phyloP scores from a whole-genome alignment of 345 rosid genomes.

The Viola odorata region DNA sequence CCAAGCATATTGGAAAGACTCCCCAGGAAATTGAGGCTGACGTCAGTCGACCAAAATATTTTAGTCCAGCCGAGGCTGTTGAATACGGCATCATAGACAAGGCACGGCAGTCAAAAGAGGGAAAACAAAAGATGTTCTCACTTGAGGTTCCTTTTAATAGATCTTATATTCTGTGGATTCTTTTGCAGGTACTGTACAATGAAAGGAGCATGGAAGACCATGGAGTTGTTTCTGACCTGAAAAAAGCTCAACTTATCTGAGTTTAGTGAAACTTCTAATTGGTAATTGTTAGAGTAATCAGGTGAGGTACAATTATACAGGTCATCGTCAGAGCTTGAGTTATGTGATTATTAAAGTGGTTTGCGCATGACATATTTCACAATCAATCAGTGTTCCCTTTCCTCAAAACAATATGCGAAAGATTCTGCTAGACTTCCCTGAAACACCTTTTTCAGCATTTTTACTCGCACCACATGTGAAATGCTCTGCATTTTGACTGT shows the following conservation, averaged over 20 bases:
- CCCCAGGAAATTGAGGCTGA: constrained; percentile 80
- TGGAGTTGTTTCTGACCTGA: constrained; percentile 61
- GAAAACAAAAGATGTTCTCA: background rate
- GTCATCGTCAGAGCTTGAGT: constrained; percentile 10
- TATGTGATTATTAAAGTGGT: background rate
- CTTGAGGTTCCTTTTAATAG: background rate
- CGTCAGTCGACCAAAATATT: constrained; percentile 79
- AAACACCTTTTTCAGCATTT: background rate
- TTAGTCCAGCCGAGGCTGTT: constrained; percentile 65
- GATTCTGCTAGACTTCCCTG: background rate
- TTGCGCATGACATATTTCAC: background rate
- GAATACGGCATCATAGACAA: constrained; percentile 93
- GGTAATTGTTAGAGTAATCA: constrained; percentile 9
- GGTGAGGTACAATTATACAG: constrained; percentile 13
- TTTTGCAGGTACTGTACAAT: constrained; percentile 66
- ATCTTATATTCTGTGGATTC: constrained; percentile 6
- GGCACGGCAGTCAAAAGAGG: constrained; percentile 25
- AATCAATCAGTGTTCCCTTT: constrained; percentile 1
- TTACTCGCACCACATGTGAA: background rate
- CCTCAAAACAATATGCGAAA: background rate
- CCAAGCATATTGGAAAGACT: constrained; percentile 66
- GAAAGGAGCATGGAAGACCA: constrained; percentile 57
- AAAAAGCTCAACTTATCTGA: constrained; percentile 49
- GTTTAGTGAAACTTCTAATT: background rate
- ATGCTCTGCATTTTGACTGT: background rate